phyloP scores from a whole-genome alignment of 495 filamentous ascomycete species.

The Aspergillus ellipticus region DNA sequence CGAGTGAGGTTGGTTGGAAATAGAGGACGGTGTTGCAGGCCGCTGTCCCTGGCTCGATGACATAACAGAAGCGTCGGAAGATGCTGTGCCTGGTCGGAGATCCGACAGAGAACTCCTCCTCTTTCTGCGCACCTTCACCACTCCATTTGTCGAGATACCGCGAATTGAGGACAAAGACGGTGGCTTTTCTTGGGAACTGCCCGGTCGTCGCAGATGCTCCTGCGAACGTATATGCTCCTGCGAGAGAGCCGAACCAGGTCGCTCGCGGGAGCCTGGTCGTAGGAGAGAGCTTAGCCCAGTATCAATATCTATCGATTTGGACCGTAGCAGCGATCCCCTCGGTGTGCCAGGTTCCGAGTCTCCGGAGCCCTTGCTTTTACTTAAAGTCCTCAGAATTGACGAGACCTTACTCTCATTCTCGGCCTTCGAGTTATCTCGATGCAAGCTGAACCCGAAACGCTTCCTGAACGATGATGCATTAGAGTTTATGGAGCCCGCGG shows the following conservation, averaged over 20 bases:
- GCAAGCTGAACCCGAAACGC: slow-evolving; percentile 73
- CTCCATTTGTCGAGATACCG: slow-evolving; percentile 31
- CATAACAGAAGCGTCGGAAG: slow-evolving; percentile 30
- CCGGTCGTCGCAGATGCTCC: slow-evolving; percentile 42
- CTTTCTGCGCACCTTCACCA: slow-evolving; percentile 61
- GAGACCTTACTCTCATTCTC: slow-evolving; percentile 63
- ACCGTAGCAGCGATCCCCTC: slow-evolving; percentile 64
- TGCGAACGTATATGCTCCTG: slow-evolving; percentile 45
- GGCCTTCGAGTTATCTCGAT: slow-evolving; percentile 70
- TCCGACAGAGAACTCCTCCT: slow-evolving; percentile 90
- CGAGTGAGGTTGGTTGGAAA: slow-evolving; percentile 24
- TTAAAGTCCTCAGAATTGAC: slow-evolving; percentile 83
- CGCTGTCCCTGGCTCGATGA: slow-evolving; percentile 34
- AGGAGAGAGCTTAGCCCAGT: slow-evolving; percentile 44
- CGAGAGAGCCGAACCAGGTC: slow-evolving; percentile 46
- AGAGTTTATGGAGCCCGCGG: slow-evolving; percentile 57
- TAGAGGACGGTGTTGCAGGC: slow-evolving; percentile 32
- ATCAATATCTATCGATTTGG: slow-evolving; percentile 78
- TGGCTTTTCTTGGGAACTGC: slow-evolving; percentile 42
- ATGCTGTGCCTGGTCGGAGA: slow-evolving; percentile 59
- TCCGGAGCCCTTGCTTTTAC: slow-evolving; percentile 68
- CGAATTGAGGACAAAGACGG: slow-evolving; percentile 35
- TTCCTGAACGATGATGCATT: slow-evolving; percentile 82
- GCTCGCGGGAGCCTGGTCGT: slow-evolving; percentile 65
- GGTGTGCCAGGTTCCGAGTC: slow-evolving; percentile 55